These are phyloP conservation scores for Coniferiporia sulphurascens DNA, from an alignment of 1,284 basidiomycete species.

Conservation along the genomic window DNA sequence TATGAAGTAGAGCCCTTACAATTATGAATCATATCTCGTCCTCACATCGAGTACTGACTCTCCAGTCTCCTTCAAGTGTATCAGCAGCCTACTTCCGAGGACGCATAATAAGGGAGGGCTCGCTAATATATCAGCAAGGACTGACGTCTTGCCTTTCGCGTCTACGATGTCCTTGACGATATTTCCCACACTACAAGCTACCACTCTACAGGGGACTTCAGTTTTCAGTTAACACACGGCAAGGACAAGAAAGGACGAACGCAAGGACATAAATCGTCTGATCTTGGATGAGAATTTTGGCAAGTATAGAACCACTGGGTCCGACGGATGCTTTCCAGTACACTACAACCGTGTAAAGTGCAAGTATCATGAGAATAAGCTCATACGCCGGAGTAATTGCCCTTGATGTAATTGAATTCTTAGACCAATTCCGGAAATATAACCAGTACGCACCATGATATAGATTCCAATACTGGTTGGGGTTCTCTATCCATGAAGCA, in stretches of 20 bases:
- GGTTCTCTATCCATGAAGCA: neutral
- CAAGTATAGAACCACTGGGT: neutral
- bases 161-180: neutral
- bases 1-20: too few species aligned
- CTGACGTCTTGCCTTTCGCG: neutral
- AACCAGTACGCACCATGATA: neutral
- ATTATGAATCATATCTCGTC: neutral
- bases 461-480: neutral
- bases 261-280: slow-evolving; percentile 2
- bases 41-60: neutral
- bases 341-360: neutral
- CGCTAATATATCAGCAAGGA: neutral
- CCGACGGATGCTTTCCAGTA: slow-evolving; percentile 3
- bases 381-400: neutral
- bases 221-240: neutral
- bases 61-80: slow-evolving; percentile 8
- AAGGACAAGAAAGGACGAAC: neutral
- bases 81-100: slow-evolving; percentile 5
- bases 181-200: neutral
- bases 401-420: neutral
- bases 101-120: slow-evolving; percentile 8
- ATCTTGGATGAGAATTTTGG: slow-evolving; percentile 4
- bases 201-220: neutral
- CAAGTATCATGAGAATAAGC: neutral
- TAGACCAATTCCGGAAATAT: neutral